phyloP scores from a whole-genome alignment of 345 rosid species.

The Eucalyptus decipiens region DNA sequence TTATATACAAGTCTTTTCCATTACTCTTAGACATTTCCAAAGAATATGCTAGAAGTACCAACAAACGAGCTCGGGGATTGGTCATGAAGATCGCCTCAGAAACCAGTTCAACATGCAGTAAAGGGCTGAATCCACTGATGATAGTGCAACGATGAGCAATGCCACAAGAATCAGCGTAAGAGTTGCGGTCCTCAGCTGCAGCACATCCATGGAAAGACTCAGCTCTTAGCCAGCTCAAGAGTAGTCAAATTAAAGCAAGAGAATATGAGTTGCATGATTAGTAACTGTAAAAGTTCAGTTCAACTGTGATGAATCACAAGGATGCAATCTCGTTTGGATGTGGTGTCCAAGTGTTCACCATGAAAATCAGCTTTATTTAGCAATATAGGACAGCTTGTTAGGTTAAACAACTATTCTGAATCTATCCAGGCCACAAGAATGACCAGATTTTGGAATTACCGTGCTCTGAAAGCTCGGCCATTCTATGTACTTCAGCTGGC shows the following conservation, averaged over 20 bases:
- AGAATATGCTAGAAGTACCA: neutral
- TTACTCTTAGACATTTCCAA: neutral
- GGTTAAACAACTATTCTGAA: neutral
- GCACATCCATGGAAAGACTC: neutral
- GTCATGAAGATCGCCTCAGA: neutral
- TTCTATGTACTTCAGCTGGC: neutral
- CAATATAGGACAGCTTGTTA: neutral
- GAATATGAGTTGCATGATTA: neutral
- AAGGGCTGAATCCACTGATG: neutral
- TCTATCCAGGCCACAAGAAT: neutral
- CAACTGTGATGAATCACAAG: neutral
- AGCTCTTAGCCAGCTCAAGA: neutral
- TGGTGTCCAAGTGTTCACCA: neutral
- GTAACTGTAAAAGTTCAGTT: neutral
- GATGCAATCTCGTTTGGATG: neutral
- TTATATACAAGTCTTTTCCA: neutral
- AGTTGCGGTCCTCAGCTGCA: neutral
- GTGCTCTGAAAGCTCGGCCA: neutral
- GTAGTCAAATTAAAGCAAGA: neutral
- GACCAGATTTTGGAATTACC: neutral
- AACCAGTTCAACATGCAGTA: neutral
- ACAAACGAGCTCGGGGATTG: neutral
- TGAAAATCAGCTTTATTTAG: neutral
- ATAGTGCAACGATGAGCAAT: neutral
- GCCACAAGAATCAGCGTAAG: neutral